A percentile compares a stretch with the other conserved stretches of the same genome.
These are phyloP conservation scores for Aspergillus baeticus DNA, from an alignment of 495 filamentous ascomycete genomes.

Conservation along the genomic window DNA sequence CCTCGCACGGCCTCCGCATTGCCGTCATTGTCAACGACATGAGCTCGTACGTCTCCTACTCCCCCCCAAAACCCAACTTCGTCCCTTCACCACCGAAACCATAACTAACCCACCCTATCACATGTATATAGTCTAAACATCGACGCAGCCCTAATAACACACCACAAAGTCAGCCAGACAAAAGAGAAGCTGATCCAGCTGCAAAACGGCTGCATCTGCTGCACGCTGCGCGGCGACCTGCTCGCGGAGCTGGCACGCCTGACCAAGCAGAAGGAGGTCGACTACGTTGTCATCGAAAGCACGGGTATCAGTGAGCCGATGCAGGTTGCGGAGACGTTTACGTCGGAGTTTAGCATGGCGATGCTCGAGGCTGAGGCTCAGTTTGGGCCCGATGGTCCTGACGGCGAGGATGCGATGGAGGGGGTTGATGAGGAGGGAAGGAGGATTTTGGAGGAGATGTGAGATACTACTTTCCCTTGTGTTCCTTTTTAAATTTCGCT, in stretches of 20 bases:
- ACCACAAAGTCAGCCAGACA: conserved; percentile 50
- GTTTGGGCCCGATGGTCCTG: not conserved
- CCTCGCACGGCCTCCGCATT: conserved; percentile 52
- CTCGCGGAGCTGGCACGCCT: conserved; percentile 53
- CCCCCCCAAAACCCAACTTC: not conserved
- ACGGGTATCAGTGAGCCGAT: conserved; percentile 61
- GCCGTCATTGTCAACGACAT: conserved; percentile 62
- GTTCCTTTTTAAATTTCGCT: too few relatives aligned
- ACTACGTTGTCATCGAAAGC: conserved; percentile 62
- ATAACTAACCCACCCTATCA: not conserved
- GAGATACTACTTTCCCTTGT: too few relatives aligned
- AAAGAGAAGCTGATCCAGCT: conserved; percentile 58
- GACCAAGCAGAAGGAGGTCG: conserved; percentile 45
- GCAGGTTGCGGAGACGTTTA: conserved; percentile 64
- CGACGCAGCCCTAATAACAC: conserved; percentile 52
- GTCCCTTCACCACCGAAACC: not conserved
- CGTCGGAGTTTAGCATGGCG: conserved; percentile 45
- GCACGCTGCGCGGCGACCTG: conserved; percentile 57
- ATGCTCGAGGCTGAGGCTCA: conserved; percentile 39
- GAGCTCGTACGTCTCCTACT: conserved; percentile 35
- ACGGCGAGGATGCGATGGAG: conserved; percentile 16
- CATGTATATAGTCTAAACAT: conserved; percentile 47
- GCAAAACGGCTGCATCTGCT: conserved; percentile 64
- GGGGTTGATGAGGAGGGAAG: conserved; percentile 30
- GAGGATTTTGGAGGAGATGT: conserved; percentile 41